Conservation (phyloP, 768 basidiomycete genomes). For the Rhodotorula graminis region DNA sequence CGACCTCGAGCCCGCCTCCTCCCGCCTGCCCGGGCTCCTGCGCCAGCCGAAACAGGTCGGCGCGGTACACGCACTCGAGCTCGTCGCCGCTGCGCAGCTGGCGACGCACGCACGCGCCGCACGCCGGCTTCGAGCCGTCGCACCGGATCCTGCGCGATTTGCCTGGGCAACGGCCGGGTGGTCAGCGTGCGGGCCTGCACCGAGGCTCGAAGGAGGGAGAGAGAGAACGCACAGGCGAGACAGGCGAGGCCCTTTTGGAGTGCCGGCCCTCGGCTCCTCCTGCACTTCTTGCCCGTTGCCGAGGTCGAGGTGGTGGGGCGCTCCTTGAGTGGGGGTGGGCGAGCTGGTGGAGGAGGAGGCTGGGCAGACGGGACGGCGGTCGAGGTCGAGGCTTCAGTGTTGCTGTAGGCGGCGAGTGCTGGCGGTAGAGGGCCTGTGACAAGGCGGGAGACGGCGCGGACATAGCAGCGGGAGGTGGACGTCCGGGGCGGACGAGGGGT, state of each 20-base stretch:
- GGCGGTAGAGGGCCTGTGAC: background rate
- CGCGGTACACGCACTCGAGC: slow-evolving; percentile 5
- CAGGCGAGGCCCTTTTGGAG: slow-evolving; percentile 34
- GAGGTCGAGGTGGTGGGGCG: background rate
- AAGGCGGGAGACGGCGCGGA: background rate
- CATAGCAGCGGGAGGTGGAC: background rate
- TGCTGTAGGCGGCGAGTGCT: background rate
- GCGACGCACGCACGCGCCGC: slow-evolving; percentile 13
- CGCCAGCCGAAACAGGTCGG: background rate
- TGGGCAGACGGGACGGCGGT: background rate
- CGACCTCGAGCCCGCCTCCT: background rate
- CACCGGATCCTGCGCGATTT: slow-evolving; percentile 29
- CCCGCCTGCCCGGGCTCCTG: background rate
- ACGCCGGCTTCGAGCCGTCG: slow-evolving; percentile 22
- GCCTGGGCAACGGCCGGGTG: background rate
- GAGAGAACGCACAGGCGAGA: slow-evolving; percentile 18
- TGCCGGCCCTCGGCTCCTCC: background rate
- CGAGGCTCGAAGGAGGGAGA: background rate
- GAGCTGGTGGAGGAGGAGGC: too few relatives aligned
- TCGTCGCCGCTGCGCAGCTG: background rate
- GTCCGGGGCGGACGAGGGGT: too few relatives aligned
- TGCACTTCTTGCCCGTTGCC: background rate
- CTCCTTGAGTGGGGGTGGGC: too few relatives aligned
- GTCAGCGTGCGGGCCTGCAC: background rate
- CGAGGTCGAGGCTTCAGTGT: background rate